Evolutionary conservation across 2,329 filamentous ascomycete genomes (phyloP).

Genomic region (Nectriaceae sp.): DNA sequence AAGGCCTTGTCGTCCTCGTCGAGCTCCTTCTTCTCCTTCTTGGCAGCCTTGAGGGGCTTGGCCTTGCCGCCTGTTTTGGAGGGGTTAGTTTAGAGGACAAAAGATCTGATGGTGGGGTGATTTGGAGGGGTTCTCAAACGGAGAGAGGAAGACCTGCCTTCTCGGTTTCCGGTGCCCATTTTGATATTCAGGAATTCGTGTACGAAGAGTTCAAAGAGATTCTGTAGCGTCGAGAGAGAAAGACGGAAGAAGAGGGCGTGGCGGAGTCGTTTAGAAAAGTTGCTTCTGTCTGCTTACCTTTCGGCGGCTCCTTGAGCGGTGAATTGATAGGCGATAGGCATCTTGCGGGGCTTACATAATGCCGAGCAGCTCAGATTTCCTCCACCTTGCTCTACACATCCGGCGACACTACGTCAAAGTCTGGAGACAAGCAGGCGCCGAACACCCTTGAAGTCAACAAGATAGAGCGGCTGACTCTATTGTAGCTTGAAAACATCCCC

Average conservation of each 20-base stretch:
- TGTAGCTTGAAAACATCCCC: too few species aligned
- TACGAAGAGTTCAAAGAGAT: slow-evolving; percentile 7
- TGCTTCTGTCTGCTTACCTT: slow-evolving; percentile 20
- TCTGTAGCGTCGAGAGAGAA: slow-evolving; percentile 13
- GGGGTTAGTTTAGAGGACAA: slow-evolving; percentile 18
- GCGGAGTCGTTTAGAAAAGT: slow-evolving; percentile 25
- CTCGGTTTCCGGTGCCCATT: slow-evolving; percentile 43
- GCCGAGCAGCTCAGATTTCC: slow-evolving; percentile 12
- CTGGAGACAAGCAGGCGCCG: slow-evolving; percentile 6
- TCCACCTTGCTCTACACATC: slow-evolving; percentile 13
- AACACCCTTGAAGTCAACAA: neutral
- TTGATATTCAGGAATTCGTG: slow-evolving; percentile 18
- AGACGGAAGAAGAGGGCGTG: slow-evolving; percentile 12
- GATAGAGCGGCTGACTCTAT: neutral
- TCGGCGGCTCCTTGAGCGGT: neutral
- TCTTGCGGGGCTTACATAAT: slow-evolving; percentile 28
- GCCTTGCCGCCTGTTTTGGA: slow-evolving; percentile 69
- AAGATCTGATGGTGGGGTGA: slow-evolving; percentile 8
- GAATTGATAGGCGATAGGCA: slow-evolving; percentile 22
- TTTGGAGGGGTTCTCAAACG: neutral
- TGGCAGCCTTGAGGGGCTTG: slow-evolving; percentile 84
- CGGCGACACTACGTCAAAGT: slow-evolving; percentile 13
- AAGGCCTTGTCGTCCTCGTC: slow-evolving; percentile 86
- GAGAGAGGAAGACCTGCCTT: slow-evolving; percentile 31
- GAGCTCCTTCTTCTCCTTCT: slow-evolving; percentile 80